Evolutionary conservation across 805 yeast genomes (phyloP).

Genomic region (Pichia paraexigua): DNA sequence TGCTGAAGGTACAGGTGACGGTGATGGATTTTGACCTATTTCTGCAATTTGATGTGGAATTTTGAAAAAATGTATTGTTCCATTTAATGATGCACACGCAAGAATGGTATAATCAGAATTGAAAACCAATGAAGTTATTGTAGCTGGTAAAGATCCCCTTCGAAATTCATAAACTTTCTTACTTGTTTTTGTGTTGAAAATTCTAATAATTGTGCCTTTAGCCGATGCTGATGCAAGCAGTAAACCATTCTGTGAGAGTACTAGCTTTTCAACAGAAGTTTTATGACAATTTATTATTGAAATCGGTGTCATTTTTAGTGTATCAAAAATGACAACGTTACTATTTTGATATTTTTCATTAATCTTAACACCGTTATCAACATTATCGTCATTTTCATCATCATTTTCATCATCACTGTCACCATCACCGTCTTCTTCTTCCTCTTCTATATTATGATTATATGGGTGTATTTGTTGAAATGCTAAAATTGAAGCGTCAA

Average conservation of each 20-base stretch:
- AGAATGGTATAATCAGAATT: constrained; percentile 61
- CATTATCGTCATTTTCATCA: neutral
- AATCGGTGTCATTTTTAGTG: constrained; percentile 62
- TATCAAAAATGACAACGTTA: constrained; percentile 72
- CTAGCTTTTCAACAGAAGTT: constrained; percentile 58
- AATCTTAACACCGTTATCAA: neutral
- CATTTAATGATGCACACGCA: constrained; percentile 82
- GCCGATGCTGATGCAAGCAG: constrained; percentile 82
- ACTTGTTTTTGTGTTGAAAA: constrained; percentile 65
- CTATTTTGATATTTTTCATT: constrained; percentile 33
- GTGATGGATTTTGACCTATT: neutral
- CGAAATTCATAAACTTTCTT: constrained; percentile 63
- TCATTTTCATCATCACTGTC: neutral
- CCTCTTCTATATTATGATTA: neutral
- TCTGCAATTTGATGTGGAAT: constrained; percentile 6
- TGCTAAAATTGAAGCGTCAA: constrained; percentile 43
- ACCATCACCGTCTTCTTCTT: neutral
- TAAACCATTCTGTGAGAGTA: constrained; percentile 67
- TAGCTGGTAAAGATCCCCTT: constrained; percentile 80
- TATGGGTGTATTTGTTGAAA: constrained; percentile 41
- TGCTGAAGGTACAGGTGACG: neutral
- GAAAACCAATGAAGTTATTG: constrained; percentile 68
- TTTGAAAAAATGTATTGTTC: constrained; percentile 81
- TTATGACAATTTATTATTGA: constrained; percentile 85
- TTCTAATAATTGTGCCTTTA: constrained; percentile 83